phyloP scores from a whole-genome alignment of 1,284 basidiomycete genomes.

The Cystobasidiaceae sp. region DNA sequence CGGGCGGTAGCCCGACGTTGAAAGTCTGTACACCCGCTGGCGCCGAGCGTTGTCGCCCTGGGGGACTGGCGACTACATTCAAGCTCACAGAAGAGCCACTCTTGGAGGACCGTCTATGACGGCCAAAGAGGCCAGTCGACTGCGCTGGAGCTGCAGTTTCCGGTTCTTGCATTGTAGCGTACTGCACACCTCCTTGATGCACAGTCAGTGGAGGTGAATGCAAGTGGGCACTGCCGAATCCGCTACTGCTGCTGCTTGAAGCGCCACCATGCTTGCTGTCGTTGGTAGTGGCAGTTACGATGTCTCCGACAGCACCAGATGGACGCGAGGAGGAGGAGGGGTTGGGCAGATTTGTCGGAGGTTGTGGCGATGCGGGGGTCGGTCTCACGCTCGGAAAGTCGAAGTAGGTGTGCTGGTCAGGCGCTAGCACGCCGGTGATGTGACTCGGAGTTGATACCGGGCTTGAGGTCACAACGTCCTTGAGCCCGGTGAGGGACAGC shows the following conservation, averaged over 20 bases:
- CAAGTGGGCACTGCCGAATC: no score
- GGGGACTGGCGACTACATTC: neutral
- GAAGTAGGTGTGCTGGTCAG: neutral
- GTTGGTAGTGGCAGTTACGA: no score
- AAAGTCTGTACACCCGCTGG: conserved; percentile 22
- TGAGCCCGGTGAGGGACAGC: conserved; percentile 4
- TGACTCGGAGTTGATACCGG: conserved; percentile 12
- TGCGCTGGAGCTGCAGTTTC: no score
- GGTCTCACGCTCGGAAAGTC: neutral
- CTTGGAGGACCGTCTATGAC: neutral
- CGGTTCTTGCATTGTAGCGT: no score
- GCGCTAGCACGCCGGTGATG: neutral
- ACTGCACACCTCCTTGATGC: no score
- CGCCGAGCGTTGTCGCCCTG: conserved; percentile 15
- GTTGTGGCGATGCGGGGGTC: neutral
- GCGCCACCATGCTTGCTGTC: no score
- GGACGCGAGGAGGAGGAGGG: no score
- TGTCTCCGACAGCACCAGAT: no score
- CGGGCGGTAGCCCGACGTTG: conserved; percentile 14
- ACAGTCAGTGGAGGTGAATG: no score
- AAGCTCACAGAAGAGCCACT: neutral
- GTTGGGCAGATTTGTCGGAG: no score
- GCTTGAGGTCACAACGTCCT: conserved; percentile 10
- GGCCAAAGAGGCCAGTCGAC: no score
- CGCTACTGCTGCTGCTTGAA: no score